Base-by-base conservation (phyloP, 139 green algal species). In the Micractinium conductrix region DNA sequence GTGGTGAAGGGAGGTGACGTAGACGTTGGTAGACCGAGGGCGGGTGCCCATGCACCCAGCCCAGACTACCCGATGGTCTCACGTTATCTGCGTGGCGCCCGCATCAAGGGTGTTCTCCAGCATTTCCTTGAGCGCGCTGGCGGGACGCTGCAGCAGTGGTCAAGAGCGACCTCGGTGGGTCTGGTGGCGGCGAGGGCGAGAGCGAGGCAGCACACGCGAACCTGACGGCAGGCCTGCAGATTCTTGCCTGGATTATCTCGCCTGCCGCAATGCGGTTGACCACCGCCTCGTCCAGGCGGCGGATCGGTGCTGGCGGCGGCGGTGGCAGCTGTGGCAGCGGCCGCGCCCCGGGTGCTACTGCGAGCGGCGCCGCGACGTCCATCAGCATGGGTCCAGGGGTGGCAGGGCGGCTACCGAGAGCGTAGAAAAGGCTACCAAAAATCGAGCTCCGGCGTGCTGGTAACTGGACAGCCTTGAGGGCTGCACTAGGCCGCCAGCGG, bases 21-120 rank as follows among this genome's bases (percentile, higher is more conserved):
- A 26, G 62, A 6, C 28, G 62, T 40, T 26, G n/a, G n/a, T n/a
- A n/a, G n/a, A n/a, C n/a, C n/a, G n/a, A n/a, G n/a, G n/a, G n/a
- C n/a, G n/a, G n/a, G n/a, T n/a, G n/a, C n/a, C n/a, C n/a, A n/a
- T n/a, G 62, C 62, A 70, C 4, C 28, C 16, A 3, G 16, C 35
- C 30, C 9, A 26, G 62, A 6, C 28, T 24, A 35, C 12, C 30
- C 19, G 12, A 24, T 40, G 62, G 62, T 12, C 28, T 10, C 80
- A 86, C 73, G 67, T 58, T 33, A 88, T 74, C 22, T 58, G 40
- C 1, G 87, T 88, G 44, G 87, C 68, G 80, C 92, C 94, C 30
- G 97, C 97, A 48, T 99, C 97, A 3, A 99, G 58, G 60, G 88
- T 94, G 90, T 99, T 99, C 88, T 99, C 97, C n/a, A 99, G 67